These are phyloP conservation scores for Phytopythium delawarense DNA, from an alignment of 352 stramenopile genomes.

Conservation along the genomic window DNA sequence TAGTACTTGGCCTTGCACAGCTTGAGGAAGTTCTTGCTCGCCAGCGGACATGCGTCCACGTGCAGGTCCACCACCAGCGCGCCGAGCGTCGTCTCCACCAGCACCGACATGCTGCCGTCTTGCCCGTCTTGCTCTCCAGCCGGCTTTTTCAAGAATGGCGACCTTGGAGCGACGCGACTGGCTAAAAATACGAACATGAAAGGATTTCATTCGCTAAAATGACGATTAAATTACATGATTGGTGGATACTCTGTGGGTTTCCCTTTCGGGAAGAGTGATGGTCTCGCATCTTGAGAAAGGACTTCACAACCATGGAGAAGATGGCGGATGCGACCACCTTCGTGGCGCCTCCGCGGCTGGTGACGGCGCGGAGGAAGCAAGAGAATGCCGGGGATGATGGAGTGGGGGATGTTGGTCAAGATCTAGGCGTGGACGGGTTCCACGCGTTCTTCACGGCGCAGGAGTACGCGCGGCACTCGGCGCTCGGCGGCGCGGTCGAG, in stretches of 20 bases:
- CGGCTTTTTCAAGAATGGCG: neutral
- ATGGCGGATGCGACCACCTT: conserved; percentile 26
- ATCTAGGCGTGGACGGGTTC: conserved; percentile 11
- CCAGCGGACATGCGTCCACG: conserved; percentile 75
- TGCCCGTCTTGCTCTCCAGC: neutral
- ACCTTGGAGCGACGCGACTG: neutral
- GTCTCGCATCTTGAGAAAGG: neutral
- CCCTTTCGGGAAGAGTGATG: neutral
- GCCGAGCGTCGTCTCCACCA: conserved; percentile 91
- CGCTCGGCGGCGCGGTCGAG: conserved; percentile 17
- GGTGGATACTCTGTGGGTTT: neutral
- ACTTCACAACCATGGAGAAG: neutral
- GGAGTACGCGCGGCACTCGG: conserved; percentile 34
- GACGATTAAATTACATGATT: neutral
- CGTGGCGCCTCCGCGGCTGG: conserved; percentile 38
- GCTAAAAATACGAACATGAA: neutral
- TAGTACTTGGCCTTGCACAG: conserved; percentile 96
- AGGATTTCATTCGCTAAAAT: neutral
- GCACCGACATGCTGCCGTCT: conserved; percentile 90
- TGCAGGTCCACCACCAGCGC: conserved; percentile 91
- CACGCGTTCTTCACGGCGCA: conserved; percentile 21
- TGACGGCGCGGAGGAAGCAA: conserved; percentile 51
- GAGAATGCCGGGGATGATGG: neutral
- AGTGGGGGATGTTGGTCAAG: neutral
- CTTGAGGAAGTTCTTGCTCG: conserved; percentile 93